Conservation (phyloP, 108 stramenopile genomes). For the Pseudonitzschia multiseries region DNA sequence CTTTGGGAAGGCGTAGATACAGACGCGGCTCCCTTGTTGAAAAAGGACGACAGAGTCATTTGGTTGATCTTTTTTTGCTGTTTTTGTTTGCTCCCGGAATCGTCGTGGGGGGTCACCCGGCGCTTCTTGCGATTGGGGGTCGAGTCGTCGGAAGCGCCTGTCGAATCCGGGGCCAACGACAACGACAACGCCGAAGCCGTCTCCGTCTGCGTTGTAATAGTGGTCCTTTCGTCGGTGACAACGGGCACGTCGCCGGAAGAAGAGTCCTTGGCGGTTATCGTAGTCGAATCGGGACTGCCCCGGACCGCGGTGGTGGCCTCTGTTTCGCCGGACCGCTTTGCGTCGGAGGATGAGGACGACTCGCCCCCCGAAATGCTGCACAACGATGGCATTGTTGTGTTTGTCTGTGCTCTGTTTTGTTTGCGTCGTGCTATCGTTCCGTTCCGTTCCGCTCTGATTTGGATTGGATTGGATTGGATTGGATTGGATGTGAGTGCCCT, state of each 20-base stretch:
- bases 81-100: conserved; percentile 20
- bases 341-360: background rate
- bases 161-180: no score
- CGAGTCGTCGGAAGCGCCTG: background rate
- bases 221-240: no score
- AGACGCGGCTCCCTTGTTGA: background rate
- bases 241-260: no score
- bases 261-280: no score
- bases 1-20: conserved; percentile 11
- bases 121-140: conserved; percentile 17
- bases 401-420: no score
- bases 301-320: no score
- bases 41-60: conserved; percentile 27
- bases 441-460: no score
- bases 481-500: no score
- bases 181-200: no score
- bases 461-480: no score
- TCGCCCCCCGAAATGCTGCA: background rate
- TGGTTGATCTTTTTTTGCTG: conserved; percentile 35
- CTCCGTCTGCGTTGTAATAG: no score
- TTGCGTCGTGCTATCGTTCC: background rate
- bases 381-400: conserved; percentile 5
- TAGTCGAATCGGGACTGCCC: no score
- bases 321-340: background rate
- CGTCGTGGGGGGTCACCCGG: conserved; percentile 7